Conservation (phyloP, 352 stramenopile species). For the Phytophthora rubi region DNA sequence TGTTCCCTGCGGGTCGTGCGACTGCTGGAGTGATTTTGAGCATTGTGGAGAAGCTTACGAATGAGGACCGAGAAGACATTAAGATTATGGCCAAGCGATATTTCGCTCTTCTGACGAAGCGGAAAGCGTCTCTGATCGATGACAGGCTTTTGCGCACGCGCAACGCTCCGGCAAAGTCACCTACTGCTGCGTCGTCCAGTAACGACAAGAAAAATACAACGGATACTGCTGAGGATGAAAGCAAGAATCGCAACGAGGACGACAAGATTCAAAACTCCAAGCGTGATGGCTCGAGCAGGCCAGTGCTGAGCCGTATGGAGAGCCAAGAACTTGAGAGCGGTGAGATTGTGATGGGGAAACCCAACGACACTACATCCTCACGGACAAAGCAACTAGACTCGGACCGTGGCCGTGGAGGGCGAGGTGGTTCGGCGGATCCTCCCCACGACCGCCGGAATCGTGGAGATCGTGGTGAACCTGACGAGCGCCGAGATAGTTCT, state of each 20-base stretch:
- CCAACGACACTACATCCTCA: conserved; percentile 8
- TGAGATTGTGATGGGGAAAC: conserved; percentile 51
- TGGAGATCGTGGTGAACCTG: conserved; percentile 28
- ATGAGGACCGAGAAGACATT: conserved; percentile 88
- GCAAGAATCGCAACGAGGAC: conserved; percentile 32
- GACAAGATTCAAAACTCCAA: conserved; percentile 29
- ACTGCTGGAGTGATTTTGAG: conserved; percentile 68
- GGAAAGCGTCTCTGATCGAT: conserved; percentile 69
- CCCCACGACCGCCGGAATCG: conserved; percentile 31
- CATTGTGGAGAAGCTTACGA: conserved; percentile 70
- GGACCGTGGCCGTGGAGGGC: conserved; percentile 23
- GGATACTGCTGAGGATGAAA: conserved; percentile 24
- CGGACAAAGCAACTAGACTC: conserved; percentile 27
- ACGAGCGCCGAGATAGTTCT: conserved; percentile 21
- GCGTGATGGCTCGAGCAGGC: conserved; percentile 21
- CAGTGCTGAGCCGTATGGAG: conserved; percentile 23
- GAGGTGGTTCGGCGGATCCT: conserved; percentile 23
- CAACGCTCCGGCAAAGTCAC: conserved; percentile 19
- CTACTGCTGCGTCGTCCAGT: conserved; percentile 11
- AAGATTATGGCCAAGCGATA: conserved; percentile 92
- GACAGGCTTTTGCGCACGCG: conserved; percentile 58
- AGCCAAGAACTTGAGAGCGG: conserved; percentile 62
- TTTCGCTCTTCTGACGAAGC: conserved; percentile 81
- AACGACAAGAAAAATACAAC: conserved; percentile 32
- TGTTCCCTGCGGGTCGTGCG: conserved; percentile 72